Evolutionary conservation across 2,329 filamentous ascomycete genomes (phyloP), one percentile per base, ranked within the genome.

Genomic region (Aspergillus thermomutatus): DNA sequence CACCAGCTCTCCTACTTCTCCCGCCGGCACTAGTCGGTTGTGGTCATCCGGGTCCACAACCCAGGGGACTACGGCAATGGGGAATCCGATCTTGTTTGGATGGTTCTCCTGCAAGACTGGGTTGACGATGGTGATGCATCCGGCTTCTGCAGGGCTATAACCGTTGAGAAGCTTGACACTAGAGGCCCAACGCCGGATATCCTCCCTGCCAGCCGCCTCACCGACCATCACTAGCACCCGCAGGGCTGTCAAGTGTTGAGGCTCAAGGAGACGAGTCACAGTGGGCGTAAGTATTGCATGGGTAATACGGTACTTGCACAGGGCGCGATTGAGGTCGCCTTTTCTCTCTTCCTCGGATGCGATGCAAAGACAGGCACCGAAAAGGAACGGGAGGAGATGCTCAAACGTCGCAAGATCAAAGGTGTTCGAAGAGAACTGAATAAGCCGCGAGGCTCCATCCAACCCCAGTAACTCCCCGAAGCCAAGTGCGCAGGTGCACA

Each of bases 361-460:
- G 1, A 60, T 49, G 50, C 60, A 62, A 11, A 60, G 10, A 11
- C 54, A 56, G 3, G n/a, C 58, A 2, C 60, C 60, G 7, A 10
- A 14, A 0, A 57, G 3, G 4, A 60, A 47, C 1, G 54, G 21
- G 2, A 25, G 5, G 2, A 60, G 17, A 2, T 74, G 61, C 11
- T 83, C 81, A 3, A 74, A 65, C 25, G 83, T 67, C 40, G 76
- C 73, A 3, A 71, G 70, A 52, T 75, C 73, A 46, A 75, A 75
- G 43, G 65, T 72, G 55, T 70, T 72, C 4, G 66, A 59, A 0
- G 69, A 67, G 27, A 74, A 67, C 54, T 74, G 71, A 40, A 75
- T 58, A 5, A 61, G 61, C 17, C 69, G 66, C 19, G 82, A 83
- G 17, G 75, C 40, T 3, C 19, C 4, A 4, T 3, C 9, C 17